Evolutionary conservation across 805 yeast genomes (phyloP).

Genomic region (Candida mattraensis): DNA sequence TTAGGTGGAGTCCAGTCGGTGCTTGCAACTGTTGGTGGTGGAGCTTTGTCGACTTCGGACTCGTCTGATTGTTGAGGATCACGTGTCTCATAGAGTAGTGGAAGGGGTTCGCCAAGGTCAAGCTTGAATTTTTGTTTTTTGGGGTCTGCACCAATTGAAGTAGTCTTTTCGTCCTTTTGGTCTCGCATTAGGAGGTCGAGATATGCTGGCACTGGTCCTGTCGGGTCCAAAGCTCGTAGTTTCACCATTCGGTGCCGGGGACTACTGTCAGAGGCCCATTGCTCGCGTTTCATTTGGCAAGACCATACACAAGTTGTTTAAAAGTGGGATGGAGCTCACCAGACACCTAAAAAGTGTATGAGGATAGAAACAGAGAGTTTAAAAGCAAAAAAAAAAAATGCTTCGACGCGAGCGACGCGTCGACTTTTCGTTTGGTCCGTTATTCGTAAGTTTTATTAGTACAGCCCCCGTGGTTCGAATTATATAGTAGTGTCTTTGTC

Average conservation of each 20-base stretch:
- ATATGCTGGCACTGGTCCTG: neutral
- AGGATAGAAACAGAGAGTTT: neutral
- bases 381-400: neutral
- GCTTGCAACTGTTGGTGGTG: no score
- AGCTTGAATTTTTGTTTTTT: slow-evolving; percentile 7
- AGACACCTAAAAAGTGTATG: no score
- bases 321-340: neutral
- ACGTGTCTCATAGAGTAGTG: slow-evolving; percentile 21
- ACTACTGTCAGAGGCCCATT: slow-evolving; percentile 8
- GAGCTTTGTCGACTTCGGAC: no score
- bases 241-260: slow-evolving; percentile 2
- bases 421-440: no score
- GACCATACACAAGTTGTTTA: no score
- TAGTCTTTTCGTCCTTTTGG: slow-evolving; percentile 10
- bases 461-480: slow-evolving; percentile 1
- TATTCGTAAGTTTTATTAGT: no score
- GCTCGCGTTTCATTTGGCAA: slow-evolving; percentile 12
- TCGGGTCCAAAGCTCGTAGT: slow-evolving; percentile 3
- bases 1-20: no score
- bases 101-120: slow-evolving; percentile 29
- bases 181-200: neutral
- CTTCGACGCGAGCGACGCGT: slow-evolving; percentile 15
- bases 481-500: slow-evolving; percentile 2
- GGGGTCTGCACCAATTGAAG: slow-evolving; percentile 2
- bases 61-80: no score